Conservation (phyloP, 176 grass and related monocot species). For the Otatea glauca region DNA sequence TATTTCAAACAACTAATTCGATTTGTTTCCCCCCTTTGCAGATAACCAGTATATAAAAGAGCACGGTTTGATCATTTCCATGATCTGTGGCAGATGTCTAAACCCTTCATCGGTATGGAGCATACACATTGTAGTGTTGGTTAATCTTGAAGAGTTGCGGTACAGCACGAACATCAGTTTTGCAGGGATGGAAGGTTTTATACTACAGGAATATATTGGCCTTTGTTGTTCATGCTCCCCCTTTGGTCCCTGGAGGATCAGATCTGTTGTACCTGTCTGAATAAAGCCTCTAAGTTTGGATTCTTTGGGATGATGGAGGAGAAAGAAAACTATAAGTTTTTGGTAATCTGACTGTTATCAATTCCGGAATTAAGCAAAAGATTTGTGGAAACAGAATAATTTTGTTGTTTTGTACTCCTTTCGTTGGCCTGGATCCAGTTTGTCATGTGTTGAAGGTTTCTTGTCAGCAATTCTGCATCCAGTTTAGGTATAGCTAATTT, state of each 20-base stretch:
- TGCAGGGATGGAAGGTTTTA: neutral
- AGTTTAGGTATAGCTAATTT: neutral
- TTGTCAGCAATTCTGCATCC: neutral
- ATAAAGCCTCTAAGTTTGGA: neutral
- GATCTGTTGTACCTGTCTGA: neutral
- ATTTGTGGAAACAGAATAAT: neutral
- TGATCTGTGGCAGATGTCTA: neutral
- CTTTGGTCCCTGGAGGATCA: neutral
- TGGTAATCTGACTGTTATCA: neutral
- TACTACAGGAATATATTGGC: neutral
- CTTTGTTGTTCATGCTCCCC: neutral
- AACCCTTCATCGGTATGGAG: neutral
- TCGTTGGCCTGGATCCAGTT: neutral
- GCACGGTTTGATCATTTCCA: neutral
- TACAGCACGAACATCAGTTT: neutral
- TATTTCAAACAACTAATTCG: neutral
- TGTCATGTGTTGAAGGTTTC: neutral
- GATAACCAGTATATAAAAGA: neutral
- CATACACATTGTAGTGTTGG: neutral
- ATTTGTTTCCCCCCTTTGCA: neutral
- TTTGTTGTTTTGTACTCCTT: neutral
- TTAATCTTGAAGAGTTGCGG: neutral
- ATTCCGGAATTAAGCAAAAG: neutral
- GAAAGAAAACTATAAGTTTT: neutral
- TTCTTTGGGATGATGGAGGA: neutral